Evolutionary conservation across 768 basidiomycete species (phyloP), one percentile per base, ranked within the genome.

Genomic region (Termitomyces heimii): DNA sequence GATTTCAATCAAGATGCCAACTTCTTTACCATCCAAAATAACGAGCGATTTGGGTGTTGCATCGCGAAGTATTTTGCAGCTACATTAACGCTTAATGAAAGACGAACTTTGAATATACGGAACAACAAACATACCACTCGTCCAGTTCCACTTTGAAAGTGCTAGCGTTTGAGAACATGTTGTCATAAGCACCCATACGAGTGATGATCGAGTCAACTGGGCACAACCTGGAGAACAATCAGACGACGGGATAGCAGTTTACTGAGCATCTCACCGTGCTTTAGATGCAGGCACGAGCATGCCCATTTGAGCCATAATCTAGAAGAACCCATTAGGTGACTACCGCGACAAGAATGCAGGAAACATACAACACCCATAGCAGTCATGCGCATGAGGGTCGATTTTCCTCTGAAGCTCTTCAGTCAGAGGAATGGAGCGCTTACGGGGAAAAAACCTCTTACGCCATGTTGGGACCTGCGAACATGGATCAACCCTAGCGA

Each of bases 111-210:
- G 16, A 14, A 51, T 29, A 40, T 20, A 37, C 35, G 22, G 24
- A 16, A 29, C 14, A 61, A 42, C 56, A 35, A 61, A 42, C 56
- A 35, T 63, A 94, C 93, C 93, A 93, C 82, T 99, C 97, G 68
- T 98, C 97, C 56, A 99, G 76, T 68, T 99, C 97, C 22, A 99
- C 97, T 69, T 98, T 97, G 82, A 98, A 99, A 0, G 96, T 98
- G 71, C 92, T 94, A 1, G 94, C 83, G 63, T 92, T 86, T 2
- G 90, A 87, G 70, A 94, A 95, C 89, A 96, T 94, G 67, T 94
- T 94, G 66, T 98, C 96, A 68, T 98, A 97, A 3, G 97, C 97
- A 10, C 97, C 97, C 97, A 98, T 98, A 26, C 96, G 86, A 2
- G 97, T 98, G 57, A 93, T 81, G 61, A 99, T 97, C 13, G 87